phyloP scores from a whole-genome alignment of 805 yeast species.

The Schwanniomyces yamadae region DNA sequence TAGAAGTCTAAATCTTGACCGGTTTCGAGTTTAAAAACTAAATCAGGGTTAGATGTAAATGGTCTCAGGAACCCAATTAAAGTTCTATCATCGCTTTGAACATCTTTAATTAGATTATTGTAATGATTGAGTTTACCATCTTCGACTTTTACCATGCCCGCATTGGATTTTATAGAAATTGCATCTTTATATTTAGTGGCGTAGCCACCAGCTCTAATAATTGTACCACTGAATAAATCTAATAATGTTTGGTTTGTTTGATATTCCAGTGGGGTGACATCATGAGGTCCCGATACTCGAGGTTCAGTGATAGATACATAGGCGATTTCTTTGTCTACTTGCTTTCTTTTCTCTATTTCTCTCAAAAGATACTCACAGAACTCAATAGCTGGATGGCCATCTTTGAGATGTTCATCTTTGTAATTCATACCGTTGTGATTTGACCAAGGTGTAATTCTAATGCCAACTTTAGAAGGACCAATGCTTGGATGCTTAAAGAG shows the following conservation, averaged over 20 bases:
- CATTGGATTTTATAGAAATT: slow-evolving; percentile 4
- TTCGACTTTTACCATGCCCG: slow-evolving; percentile 4
- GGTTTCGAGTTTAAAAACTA: neutral
- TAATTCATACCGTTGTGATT: neutral
- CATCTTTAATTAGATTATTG: slow-evolving; percentile 20
- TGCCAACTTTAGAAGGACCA: slow-evolving; percentile 17
- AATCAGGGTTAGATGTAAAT: slow-evolving; percentile 1
- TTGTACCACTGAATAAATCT: neutral
- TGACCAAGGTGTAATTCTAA: slow-evolving; percentile 22
- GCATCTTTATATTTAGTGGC: slow-evolving; percentile 7
- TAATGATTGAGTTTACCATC: slow-evolving; percentile 9
- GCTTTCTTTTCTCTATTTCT: slow-evolving; percentile 1
- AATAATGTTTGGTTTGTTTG: neutral
- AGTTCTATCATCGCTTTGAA: neutral
- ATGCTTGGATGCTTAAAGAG: slow-evolving; percentile 5
- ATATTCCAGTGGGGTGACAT: neutral
- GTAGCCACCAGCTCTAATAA: slow-evolving; percentile 4
- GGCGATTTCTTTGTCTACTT: neutral
- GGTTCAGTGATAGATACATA: slow-evolving; percentile 1
- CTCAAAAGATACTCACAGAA: neutral
- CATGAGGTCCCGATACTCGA: neutral
- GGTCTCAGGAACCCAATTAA: slow-evolving; percentile 3
- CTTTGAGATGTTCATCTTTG: neutral
- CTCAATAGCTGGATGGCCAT: neutral
- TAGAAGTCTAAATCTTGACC: neutral